phyloP scores from a whole-genome alignment of 106 monocot species.

The Gastrodia elata region DNA sequence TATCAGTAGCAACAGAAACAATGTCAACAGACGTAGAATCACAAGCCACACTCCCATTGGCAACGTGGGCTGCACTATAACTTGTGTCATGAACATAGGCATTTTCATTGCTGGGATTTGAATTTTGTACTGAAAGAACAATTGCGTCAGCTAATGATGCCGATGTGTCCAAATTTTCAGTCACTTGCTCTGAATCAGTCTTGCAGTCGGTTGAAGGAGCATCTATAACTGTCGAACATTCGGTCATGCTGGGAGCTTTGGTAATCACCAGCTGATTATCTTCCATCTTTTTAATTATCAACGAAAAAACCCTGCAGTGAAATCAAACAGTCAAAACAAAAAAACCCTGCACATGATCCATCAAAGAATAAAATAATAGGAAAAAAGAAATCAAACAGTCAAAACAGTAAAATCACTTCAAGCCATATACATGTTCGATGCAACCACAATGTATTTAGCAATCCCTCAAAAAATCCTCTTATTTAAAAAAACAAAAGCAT shows the following conservation, averaged over 20 bases:
- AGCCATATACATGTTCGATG: background rate
- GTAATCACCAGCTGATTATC: slow-evolving; percentile 7
- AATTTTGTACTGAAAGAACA: slow-evolving; percentile 8
- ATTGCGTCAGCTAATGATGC: slow-evolving; percentile 2
- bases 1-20: slow-evolving; percentile 7
- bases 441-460: background rate
- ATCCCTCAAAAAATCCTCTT: background rate
- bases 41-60: background rate
- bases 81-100: background rate
- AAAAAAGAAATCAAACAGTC: background rate
- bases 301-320: background rate
- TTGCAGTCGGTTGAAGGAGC: slow-evolving; percentile 4
- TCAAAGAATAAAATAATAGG: background rate
- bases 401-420: background rate
- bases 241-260: background rate
- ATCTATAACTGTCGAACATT: background rate
- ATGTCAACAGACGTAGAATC: slow-evolving; percentile 13
- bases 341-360: background rate
- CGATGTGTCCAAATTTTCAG: slow-evolving; percentile 7
- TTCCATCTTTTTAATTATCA: slow-evolving; percentile 20
- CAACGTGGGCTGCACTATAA: slow-evolving; percentile 10
- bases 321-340: too few species aligned
- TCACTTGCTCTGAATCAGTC: background rate
- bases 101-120: slow-evolving; percentile 9
- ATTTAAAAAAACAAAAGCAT: background rate